Evolutionary conservation across 2,329 filamentous ascomycete genomes (phyloP).

Genomic region (Aspergillus fijiensis): DNA sequence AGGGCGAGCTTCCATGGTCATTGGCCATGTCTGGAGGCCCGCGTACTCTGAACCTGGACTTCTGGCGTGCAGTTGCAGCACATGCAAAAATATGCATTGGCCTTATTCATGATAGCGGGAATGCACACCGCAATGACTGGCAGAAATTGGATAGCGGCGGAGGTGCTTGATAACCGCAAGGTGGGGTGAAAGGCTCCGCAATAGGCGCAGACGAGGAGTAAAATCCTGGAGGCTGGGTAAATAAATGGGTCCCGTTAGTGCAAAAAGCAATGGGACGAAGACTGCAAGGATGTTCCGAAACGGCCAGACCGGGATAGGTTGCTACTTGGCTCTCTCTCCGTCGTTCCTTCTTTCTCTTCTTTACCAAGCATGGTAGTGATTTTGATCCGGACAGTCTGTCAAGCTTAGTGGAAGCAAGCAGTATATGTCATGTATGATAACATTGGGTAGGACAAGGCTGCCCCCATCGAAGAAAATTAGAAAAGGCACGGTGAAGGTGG

Average conservation of each 20-base stretch:
- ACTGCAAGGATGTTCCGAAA: constrained; percentile 14
- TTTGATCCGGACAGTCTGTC: background rate
- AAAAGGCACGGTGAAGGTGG: background rate
- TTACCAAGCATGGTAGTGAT: background rate
- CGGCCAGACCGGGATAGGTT: background rate
- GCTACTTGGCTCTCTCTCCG: constrained; percentile 1
- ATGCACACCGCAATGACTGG: constrained; percentile 24
- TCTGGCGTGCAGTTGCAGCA: constrained; percentile 14
- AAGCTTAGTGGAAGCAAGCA: background rate
- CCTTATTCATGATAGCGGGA: constrained; percentile 25
- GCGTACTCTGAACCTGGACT: constrained; percentile 9
- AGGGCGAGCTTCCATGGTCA: constrained; percentile 22
- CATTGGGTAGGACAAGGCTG: background rate
- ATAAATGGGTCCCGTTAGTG: constrained; percentile 14
- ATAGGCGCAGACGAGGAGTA: constrained; percentile 22
- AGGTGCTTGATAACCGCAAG: constrained; percentile 24
- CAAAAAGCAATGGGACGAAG: constrained; percentile 17
- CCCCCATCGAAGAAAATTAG: background rate
- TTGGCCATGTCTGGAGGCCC: constrained; percentile 14
- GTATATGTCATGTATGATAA: background rate
- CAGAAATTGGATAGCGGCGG: constrained; percentile 20
- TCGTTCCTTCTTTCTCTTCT: background rate
- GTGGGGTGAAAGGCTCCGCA: constrained; percentile 23
- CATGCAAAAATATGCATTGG: constrained; percentile 20
- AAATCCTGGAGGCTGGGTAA: constrained; percentile 26